Conservation (phyloP, 1,284 basidiomycete genomes). For the Papiliotrema nemorosa region DNA sequence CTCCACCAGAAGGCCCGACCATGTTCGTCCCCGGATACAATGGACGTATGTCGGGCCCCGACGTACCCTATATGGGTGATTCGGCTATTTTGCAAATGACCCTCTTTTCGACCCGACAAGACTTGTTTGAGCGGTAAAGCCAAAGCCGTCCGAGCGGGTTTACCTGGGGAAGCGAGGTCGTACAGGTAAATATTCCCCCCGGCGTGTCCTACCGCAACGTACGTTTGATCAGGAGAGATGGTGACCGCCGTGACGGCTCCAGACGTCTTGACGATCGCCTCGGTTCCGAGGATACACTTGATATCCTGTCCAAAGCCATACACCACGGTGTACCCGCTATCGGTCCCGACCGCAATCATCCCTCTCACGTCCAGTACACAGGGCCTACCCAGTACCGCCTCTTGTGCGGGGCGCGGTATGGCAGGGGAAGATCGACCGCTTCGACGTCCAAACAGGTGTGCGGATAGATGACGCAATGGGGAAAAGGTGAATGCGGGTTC, state of each 20-base stretch:
- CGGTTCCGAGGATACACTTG: conserved; percentile 70
- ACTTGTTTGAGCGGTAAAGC: conserved; percentile 46
- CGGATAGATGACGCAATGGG: conserved; percentile 61
- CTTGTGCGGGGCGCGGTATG: conserved; percentile 44
- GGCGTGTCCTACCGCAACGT: conserved; percentile 81
- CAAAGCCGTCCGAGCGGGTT: conserved; percentile 45
- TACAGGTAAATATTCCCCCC: conserved; percentile 84
- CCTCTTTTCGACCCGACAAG: conserved; percentile 84
- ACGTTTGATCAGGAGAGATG: conserved; percentile 91
- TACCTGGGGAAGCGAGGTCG: conserved; percentile 65
- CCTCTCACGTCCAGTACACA: conserved; percentile 82
- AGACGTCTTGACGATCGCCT: conserved; percentile 58
- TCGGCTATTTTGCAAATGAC: conserved; percentile 80
- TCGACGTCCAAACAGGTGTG: conserved; percentile 48
- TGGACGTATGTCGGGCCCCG: conserved; percentile 88
- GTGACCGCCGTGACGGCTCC: conserved; percentile 87
- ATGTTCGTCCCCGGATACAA: conserved; percentile 84
- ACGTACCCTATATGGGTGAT: conserved; percentile 86
- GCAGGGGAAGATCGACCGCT: conserved; percentile 51
- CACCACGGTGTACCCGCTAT: conserved; percentile 70
- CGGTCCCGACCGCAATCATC: conserved; percentile 83
- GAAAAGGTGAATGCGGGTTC: conserved; percentile 39
- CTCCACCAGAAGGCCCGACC: conserved; percentile 95
- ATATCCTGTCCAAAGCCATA: conserved; percentile 89
- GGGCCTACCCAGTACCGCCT: conserved; percentile 56